Percentiles rank a stretch among this genome's conserved stretches.
phyloP scores from a whole-genome alignment of 306 rosid genomes.

The Crataegus laevigata region DNA sequence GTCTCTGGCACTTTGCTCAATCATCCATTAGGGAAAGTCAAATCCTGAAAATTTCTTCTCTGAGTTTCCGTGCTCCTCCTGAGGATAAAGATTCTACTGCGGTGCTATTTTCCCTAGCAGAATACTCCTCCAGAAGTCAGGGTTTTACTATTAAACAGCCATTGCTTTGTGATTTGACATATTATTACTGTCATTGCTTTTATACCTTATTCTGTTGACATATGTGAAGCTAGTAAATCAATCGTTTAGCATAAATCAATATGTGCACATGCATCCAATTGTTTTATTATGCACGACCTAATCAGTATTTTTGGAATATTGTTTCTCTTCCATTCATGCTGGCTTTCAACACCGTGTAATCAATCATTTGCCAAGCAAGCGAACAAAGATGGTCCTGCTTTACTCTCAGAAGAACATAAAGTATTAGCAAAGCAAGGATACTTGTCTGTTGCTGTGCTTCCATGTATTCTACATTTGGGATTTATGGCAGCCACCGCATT shows the following conservation, averaged over 20 bases:
- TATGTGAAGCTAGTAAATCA: not conserved
- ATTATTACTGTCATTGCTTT: not conserved
- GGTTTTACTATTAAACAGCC: constrained; percentile 36
- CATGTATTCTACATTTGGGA: constrained; percentile 71
- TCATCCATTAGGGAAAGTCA: constrained; percentile 71
- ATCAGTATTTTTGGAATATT: not conserved
- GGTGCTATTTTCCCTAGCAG: constrained; percentile 28
- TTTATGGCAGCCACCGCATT: constrained; percentile 75
- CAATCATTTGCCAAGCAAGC: constrained; percentile 26
- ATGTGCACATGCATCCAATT: not conserved
- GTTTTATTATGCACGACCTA: not conserved
- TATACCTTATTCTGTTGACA: not conserved
- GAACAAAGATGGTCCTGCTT: constrained; percentile 8
- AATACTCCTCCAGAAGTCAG: constrained; percentile 28
- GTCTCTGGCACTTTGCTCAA: constrained; percentile 61
- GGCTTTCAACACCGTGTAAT: not conserved
- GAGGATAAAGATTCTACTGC: constrained; percentile 45
- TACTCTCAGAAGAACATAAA: constrained; percentile 27
- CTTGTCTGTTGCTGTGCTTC: constrained; percentile 66
- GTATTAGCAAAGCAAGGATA: constrained; percentile 34
- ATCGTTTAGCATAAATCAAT: not conserved
- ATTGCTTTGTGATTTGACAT: constrained; percentile 7
- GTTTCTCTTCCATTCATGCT: not conserved
- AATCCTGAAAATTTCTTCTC: constrained; percentile 56
- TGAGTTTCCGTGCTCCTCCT: constrained; percentile 55